Conservation (phyloP, 73 alveolate genomes). For the Paramecium pentaurelia region DNA sequence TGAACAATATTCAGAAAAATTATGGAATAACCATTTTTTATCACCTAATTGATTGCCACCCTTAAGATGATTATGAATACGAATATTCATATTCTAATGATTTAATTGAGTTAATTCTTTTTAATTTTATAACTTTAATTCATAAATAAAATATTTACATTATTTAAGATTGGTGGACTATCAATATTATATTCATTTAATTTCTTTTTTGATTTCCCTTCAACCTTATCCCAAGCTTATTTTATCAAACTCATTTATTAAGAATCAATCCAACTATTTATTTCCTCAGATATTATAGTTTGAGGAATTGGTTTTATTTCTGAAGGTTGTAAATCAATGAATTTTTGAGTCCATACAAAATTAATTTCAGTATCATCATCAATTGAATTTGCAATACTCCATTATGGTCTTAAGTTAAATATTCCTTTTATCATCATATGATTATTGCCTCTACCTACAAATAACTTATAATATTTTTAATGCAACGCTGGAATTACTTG, state of each 20-base stretch:
- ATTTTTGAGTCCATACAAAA: slow-evolving; percentile 47
- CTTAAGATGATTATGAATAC: slow-evolving; percentile 69
- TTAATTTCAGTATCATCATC: slow-evolving; percentile 33
- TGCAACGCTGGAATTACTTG: slow-evolving; percentile 21
- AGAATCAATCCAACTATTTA: neutral
- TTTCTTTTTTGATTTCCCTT: slow-evolving; percentile 21
- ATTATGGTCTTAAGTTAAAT: slow-evolving; percentile 32
- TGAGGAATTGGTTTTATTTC: neutral
- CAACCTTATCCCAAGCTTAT: slow-evolving; percentile 44
- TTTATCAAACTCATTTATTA: neutral
- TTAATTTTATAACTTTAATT: neutral
- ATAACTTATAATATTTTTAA: slow-evolving; percentile 18
- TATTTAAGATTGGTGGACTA: neutral
- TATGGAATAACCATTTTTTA: slow-evolving; percentile 78
- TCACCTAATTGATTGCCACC: slow-evolving; percentile 73
- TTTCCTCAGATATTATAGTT: neutral
- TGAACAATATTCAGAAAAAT: slow-evolving; percentile 74
- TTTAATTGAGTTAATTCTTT: neutral
- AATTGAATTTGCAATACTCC: slow-evolving; percentile 7
- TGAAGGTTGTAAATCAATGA: neutral
- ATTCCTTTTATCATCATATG: slow-evolving; percentile 43
- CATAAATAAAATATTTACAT: neutral
- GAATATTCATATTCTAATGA: neutral
- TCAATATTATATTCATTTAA: neutral
- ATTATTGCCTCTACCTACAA: slow-evolving; percentile 51